Evolutionary conservation across 768 basidiomycete genomes (phyloP).

Genomic region (Hygrocybe coccinea): DNA sequence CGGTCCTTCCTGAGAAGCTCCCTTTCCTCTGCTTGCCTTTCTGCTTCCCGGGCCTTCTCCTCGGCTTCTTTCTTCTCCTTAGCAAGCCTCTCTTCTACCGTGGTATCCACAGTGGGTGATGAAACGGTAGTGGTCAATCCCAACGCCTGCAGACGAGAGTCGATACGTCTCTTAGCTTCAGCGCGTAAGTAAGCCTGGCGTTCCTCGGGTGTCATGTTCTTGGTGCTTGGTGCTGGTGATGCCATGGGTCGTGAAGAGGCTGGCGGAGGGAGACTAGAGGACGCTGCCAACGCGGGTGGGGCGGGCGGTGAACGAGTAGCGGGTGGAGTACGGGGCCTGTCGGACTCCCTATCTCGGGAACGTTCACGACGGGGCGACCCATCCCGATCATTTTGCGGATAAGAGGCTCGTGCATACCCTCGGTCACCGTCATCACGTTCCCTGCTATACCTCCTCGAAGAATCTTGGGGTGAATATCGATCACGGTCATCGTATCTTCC

Average conservation of each 20-base stretch:
- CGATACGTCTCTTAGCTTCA: constrained; percentile 76
- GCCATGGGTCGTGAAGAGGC: constrained; percentile 52
- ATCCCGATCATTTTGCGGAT: constrained; percentile 42
- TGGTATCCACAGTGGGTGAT: constrained; percentile 58
- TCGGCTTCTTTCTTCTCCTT: constrained; percentile 90
- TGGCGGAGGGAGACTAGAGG: constrained; percentile 38
- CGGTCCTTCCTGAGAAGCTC: constrained; percentile 68
- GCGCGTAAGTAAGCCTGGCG: constrained; percentile 70
- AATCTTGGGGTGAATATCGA: constrained; percentile 38
- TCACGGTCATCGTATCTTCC: constrained; percentile 59
- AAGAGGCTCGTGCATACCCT: constrained; percentile 46
- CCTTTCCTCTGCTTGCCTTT: constrained; percentile 75
- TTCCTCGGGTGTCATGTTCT: constrained; percentile 82
- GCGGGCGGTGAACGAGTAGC: constrained; percentile 44
- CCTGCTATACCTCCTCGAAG: constrained; percentile 28
- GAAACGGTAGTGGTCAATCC: constrained; percentile 58
- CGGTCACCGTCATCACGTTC: constrained; percentile 37
- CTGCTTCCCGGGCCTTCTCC: constrained; percentile 72
- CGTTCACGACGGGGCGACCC: constrained; percentile 27
- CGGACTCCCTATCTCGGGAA: constrained; percentile 34
- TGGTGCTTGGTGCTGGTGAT: constrained; percentile 56
- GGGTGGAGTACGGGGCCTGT: constrained; percentile 45
- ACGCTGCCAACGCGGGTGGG: constrained; percentile 49
- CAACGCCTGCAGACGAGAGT: constrained; percentile 79
- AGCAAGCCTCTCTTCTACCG: constrained; percentile 78